Base-by-base conservation (phyloP, 176 grass and related monocot genomes). In the Tuctoria greenei region DNA sequence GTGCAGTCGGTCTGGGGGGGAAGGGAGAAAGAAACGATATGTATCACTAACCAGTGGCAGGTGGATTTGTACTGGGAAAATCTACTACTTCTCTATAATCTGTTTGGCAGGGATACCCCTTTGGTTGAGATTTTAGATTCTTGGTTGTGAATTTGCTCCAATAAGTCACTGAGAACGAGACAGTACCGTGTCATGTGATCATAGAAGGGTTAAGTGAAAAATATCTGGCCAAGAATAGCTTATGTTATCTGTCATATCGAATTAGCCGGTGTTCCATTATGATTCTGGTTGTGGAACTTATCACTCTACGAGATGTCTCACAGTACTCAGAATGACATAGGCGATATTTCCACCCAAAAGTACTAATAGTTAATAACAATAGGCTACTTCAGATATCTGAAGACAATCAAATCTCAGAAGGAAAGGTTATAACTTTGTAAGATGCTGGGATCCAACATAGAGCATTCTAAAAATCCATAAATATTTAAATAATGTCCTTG, bases 401-500 rank as follows among this genome's bases (percentile, higher is more conserved):
- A 43, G n/a, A 66, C 10, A 76, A 77, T 52, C 7, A 14, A 45
- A 0, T 7, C 27, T 42, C 17, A 8, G 18, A 57, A 77, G 58
- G 17, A 21, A 67, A 55, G 49, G 50, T 15, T 38, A 58, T 12
- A 1, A 20, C 17, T 60, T 78, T 16, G 31, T 24, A 27, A 27
- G 39, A 73, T 79, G 11, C 41, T 59, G 73, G 40, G 26, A 17
- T 56, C 42, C 44, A 75, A 34, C 42, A 54, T 15, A 40, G 67
- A 67, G 13, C 10, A 6, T 68, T 67, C 42, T 40, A 21, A 50
- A 66, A 28, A 17, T 62, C 28, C 50, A 41, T 56, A 56, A 10
- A 56, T 23, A 56, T 26, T 27, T 56, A 46, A 43, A 62, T 44
- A 76, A 16, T 45, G 36, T 76, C 72, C 46, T 64, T 70, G n/a